phyloP scores from a whole-genome alignment of 2,329 filamentous ascomycete genomes.

The Magnaporthiopsis rhizophila region DNA sequence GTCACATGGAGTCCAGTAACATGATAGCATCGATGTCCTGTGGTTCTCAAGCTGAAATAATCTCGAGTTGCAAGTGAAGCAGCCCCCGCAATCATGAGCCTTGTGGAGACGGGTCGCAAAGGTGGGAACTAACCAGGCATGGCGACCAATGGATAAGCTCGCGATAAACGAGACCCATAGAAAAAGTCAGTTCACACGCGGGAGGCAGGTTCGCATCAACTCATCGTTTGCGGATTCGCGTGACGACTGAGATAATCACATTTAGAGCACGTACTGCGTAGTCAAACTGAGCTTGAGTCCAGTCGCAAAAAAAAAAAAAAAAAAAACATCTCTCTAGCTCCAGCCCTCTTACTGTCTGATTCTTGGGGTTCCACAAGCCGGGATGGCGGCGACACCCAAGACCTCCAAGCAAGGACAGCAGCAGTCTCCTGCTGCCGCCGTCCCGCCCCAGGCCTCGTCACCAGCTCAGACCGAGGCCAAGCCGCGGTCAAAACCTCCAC shows the following conservation, averaged over 20 bases:
- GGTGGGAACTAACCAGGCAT: not conserved
- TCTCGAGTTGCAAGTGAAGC: not conserved
- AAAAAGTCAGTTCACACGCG: not conserved
- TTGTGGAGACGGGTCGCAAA: not conserved
- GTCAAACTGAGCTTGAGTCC: not conserved
- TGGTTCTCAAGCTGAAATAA: not conserved
- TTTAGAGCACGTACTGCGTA: not conserved
- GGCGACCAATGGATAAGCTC: not conserved
- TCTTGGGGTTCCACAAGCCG: not conserved
- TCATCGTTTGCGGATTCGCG: not conserved
- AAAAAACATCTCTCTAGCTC: not conserved
- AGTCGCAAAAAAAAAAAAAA: not conserved
- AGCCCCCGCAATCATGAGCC: not conserved
- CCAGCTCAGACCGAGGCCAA: not conserved
- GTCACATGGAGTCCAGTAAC: too few relatives aligned
- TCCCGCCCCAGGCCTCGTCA: too few relatives aligned
- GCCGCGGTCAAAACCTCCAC: not conserved
- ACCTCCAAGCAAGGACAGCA: not conserved
- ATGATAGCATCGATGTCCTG: too few relatives aligned
- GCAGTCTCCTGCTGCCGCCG: too few relatives aligned
- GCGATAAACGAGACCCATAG: not conserved
- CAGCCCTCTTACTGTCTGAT: not conserved
- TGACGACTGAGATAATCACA: not conserved
- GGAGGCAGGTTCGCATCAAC: not conserved
- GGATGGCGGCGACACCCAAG: not conserved